Evolutionary conservation across 305 asterid species (phyloP), one percentile per base, ranked within the genome.

Genomic region (Galium porrigens): DNA sequence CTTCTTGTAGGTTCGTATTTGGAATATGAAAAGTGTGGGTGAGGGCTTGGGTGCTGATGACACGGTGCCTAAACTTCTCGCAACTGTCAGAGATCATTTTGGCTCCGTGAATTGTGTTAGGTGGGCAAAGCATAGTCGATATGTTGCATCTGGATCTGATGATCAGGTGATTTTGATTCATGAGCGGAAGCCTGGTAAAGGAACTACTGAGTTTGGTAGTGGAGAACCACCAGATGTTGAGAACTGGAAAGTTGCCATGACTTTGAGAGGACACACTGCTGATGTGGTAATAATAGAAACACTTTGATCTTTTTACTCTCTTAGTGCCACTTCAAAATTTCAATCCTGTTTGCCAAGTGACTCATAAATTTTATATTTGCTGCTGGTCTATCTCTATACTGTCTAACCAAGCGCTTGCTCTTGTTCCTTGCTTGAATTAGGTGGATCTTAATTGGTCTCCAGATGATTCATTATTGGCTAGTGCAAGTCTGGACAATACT

Each of bases 401-500:
- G 79, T 72, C 85, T 86, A 76, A 88, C 83, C 88, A 77, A 65
- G 62, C 69, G 61, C 63, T 70, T 73, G 48, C 61, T 70, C 78
- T 66, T 77, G 56, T 86, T 73, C 77, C 65, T 76, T 87, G 96
- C 83, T 76, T 80, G 83, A 85, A 86, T 91, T 89, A 94, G 99
- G 99, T 94, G 82, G 99, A 94, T 94, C 96, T 94, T 76, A 87
- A 83, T 85, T 94, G 99, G 99, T 94, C 99, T 51, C 97, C 97
- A 20, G 97, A 94, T 76, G 97, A 94, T 80, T 86, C 95, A 17
- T 69, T 79, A 46, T 76, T 92, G 80, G 99, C 87, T 62, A 92
- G 99, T 70, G 99, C 89, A 72, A 92, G 99, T 83, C 80, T 92
- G 68, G 99, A 92, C 73, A 92, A 89, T 76, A 87, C 99, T 57